Percentiles rank a stretch among this genome's conserved stretches.
phyloP scores from a whole-genome alignment of 495 filamentous ascomycete genomes.

The Hypoxylon lienhwacheense region DNA sequence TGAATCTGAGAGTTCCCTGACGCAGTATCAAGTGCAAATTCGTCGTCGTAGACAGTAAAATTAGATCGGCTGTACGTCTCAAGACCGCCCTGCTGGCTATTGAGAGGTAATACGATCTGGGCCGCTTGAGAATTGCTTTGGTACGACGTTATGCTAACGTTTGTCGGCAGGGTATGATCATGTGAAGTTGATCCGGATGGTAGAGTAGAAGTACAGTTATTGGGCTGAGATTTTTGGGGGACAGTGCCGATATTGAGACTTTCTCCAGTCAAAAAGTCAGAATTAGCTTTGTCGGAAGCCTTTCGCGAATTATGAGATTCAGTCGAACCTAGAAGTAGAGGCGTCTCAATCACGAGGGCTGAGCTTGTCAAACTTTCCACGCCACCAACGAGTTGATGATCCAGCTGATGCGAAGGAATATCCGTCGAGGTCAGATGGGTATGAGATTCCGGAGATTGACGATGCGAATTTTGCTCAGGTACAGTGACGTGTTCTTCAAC shows the following conservation, averaged over 20 bases:
- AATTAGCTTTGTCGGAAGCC: conserved; percentile 1
- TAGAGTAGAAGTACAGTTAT: conserved; percentile 5
- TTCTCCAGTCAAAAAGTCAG: conserved; percentile 34
- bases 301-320: conserved; percentile 7
- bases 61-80: conserved; percentile 26
- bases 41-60: conserved; percentile 29
- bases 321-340: neutral
- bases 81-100: conserved; percentile 23
- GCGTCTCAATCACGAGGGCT: conserved; percentile 8
- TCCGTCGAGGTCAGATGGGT: conserved; percentile 10
- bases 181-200: conserved; percentile 1
- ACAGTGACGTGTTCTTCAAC: neutral
- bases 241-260: conserved; percentile 13
- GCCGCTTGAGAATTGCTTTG: conserved; percentile 35
- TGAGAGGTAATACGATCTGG: conserved; percentile 34
- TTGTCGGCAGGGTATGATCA: conserved; percentile 7
- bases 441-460: neutral
- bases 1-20: neutral
- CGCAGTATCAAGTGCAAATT: conserved; percentile 30
- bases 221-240: conserved; percentile 3
- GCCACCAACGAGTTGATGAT: conserved; percentile 2
- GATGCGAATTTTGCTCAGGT: neutral
- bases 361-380: neutral
- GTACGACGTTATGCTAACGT: conserved; percentile 12
- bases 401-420: conserved; percentile 37